phyloP scores from a whole-genome alignment of 1,284 basidiomycete species.

The Heterobasidion parviporum region DNA sequence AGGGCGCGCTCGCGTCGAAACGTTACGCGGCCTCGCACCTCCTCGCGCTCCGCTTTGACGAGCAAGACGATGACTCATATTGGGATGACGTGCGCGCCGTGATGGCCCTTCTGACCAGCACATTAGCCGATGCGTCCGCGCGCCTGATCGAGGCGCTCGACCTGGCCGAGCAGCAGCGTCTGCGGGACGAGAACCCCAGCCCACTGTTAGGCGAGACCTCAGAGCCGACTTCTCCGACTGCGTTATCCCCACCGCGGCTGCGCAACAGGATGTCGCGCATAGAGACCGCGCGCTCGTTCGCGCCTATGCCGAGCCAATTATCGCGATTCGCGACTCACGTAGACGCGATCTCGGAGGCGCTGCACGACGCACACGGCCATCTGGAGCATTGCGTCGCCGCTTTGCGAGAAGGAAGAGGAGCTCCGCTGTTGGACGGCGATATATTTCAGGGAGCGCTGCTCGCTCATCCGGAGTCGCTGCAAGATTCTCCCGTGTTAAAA shows the following conservation, averaged over 20 bases:
- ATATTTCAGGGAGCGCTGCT: background rate
- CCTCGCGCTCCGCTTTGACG: slow-evolving; percentile 60
- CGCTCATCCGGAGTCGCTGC: background rate
- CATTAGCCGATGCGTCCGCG: slow-evolving; percentile 54
- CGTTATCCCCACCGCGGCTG: background rate
- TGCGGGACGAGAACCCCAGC: slow-evolving; percentile 40
- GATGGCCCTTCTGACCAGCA: slow-evolving; percentile 55
- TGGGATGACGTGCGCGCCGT: slow-evolving; percentile 77
- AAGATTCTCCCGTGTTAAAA: slow-evolving; percentile 41
- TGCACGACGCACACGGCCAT: slow-evolving; percentile 59
- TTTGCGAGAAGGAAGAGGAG: background rate
- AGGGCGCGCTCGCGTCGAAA: slow-evolving; percentile 57
- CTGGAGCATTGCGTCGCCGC: slow-evolving; percentile 50
- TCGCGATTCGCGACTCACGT: slow-evolving; percentile 64
- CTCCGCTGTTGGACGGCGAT: slow-evolving; percentile 31
- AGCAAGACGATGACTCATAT: slow-evolving; percentile 50
- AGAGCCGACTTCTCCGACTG: background rate
- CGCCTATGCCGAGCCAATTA: slow-evolving; percentile 60
- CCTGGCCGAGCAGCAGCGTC: slow-evolving; percentile 39
- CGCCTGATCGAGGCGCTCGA: slow-evolving; percentile 54
- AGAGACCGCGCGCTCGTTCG: slow-evolving; percentile 39
- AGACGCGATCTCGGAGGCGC: slow-evolving; percentile 53
- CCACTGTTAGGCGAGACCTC: slow-evolving; percentile 15
- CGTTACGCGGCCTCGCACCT: slow-evolving; percentile 71
- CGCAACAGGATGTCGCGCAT: background rate